A percentile compares a stretch with the other conserved stretches of the same genome.
Evolutionary conservation across 2,329 filamentous ascomycete genomes (phyloP).

Genomic region (Penicillium frequentans): DNA sequence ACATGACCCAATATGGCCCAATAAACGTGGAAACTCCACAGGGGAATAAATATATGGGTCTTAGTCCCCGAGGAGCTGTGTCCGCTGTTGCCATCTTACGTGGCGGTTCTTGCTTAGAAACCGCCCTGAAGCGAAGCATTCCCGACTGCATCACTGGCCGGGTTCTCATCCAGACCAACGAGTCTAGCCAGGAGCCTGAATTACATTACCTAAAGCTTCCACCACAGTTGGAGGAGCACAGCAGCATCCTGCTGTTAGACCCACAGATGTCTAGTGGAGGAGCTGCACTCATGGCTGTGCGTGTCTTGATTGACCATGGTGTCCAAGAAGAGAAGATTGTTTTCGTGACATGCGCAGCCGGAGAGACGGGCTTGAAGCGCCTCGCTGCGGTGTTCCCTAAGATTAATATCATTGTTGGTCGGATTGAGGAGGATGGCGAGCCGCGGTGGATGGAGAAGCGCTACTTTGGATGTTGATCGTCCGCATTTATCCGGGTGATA

Average conservation of each 20-base stretch:
- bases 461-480: slow-evolving; percentile 77
- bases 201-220: slow-evolving; percentile 85
- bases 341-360: slow-evolving; percentile 89
- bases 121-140: slow-evolving; percentile 82
- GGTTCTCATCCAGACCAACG: slow-evolving; percentile 85
- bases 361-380: slow-evolving; percentile 77
- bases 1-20: slow-evolving; percentile 70
- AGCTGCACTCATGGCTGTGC: slow-evolving; percentile 85
- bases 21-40: slow-evolving; percentile 69
- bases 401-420: slow-evolving; percentile 81
- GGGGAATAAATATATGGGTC: slow-evolving; percentile 67
- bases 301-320: slow-evolving; percentile 92
- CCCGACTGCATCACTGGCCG: slow-evolving; percentile 90
- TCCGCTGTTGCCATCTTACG: slow-evolving; percentile 87
- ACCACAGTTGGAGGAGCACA: slow-evolving; percentile 68
- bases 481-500: not conserved
- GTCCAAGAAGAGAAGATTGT: slow-evolving; percentile 82
- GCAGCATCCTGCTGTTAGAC: slow-evolving; percentile 82
- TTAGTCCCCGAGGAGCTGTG: slow-evolving; percentile 69
- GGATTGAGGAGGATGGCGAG: slow-evolving; percentile 77
- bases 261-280: slow-evolving; percentile 94
- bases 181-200: slow-evolving; percentile 83
- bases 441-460: slow-evolving; percentile 85
- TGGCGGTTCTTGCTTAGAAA: slow-evolving; percentile 85
- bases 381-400: slow-evolving; percentile 86